Evolutionary conservation across 352 stramenopile genomes (phyloP), one percentile per base, ranked within the genome.

Genomic region (Elongisporangium senticosum): DNA sequence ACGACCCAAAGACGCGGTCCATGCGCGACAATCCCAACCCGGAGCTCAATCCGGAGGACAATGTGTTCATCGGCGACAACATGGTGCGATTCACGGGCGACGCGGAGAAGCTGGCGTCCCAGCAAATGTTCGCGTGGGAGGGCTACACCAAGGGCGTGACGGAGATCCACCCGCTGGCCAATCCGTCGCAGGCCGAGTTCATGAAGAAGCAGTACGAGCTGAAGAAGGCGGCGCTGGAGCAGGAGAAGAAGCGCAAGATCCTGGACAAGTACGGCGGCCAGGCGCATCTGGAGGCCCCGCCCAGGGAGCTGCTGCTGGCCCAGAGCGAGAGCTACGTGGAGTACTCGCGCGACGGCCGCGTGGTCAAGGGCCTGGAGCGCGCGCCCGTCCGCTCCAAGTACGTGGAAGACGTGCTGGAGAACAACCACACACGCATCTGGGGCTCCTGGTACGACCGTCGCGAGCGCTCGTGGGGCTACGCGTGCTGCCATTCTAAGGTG

Each of bases 1-100:
- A 99, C 75, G 97, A 99, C 87, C 97, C 97, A 0, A 99, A 99
- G 76, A 98, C 92, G 43, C 83, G 97, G 26, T 98, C 92, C 3
- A 99, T 99, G 97, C 83, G 97, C 23, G 96, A 98, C 60, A 99
- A 99, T 79, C 97, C 96, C 19, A 97, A 98, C 55, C 97, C 96
- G 6, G 89, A 99, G 64, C 69, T 97, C n/a, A 85, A 95, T 47
- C 72, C 86, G 0, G 90, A 98, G 58, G 93, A 98, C 59, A 74
- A 89, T 14, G 89, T 96, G 33, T 99, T 98, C 72, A 77, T 88
- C 13, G 96, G 96, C 24, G 96, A 99, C 72, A 99, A 99, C 68
- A 96, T 98, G 65, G 84, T 96, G 26, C 75, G 89, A 15, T 93
- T 94, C 62, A 97, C 86, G 14, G 96, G 93, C 4, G 95, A 98